Base-by-base conservation (phyloP, 331 rosid species). In the Malus hybrid region DNA sequence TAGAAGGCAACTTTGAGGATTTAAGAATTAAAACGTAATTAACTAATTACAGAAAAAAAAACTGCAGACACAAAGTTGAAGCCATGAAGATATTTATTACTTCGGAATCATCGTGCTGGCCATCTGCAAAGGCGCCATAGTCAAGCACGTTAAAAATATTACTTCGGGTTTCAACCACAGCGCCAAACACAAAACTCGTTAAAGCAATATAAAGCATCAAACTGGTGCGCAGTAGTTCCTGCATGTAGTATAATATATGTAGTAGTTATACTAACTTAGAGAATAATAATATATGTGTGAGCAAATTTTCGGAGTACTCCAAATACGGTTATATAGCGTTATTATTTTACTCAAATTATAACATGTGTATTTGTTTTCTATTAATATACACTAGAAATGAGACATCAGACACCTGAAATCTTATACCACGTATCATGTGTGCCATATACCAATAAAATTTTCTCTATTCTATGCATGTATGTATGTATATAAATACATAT, bases 81-180 rank as follows among this genome's bases (percentile, higher is more conserved):
- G 56, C 4, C 27, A 14, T 60, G n/a, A 18, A 12, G 10, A 46
- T 28, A 65, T 56, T 4, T 10, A 42, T 39, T 78, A 76, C 85
- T 11, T 14, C 9, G 33, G 84, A 73, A 76, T 86, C 89, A 73
- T 86, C 85, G 3, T 75, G 52, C 5, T 0, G n/a, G 18, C 80
- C 87, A 81, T 86, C 79, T 69, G 87, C 87, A 69, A 6, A 27
- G 44, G 87, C 87, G 65, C 84, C 90, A 73, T 55, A 83, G 3
- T 71, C 32, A 62, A 83, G 68, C 19, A 86, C 82, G 7, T 83
- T 22, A 69, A 80, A 69, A 7, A 24, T 46, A 64, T 7, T 71
- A 6, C 28, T 3, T 24, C 6, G 24, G 24, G 18, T n/a, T 36
- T 36, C 52, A 36, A 5, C 50, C 70, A 10, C 70, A 33, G 16